A percentile compares a stretch with the other conserved stretches of the same genome.
These are phyloP conservation scores for Globisporangium viniferum DNA, from an alignment of 352 stramenopile species.

Conservation along the genomic window DNA sequence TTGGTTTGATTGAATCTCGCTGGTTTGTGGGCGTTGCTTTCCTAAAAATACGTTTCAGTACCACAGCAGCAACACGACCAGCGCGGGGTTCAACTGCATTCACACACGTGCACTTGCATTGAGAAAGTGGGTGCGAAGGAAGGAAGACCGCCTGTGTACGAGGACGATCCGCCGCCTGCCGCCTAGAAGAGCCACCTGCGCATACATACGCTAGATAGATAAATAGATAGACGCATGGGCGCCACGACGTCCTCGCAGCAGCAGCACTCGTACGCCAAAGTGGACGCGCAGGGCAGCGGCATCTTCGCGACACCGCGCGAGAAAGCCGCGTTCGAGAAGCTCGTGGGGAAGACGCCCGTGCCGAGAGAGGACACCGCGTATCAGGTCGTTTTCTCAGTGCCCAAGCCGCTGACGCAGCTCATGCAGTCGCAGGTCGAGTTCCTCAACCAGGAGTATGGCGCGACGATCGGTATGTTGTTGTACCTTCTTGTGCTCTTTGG, in stretches of 20 bases:
- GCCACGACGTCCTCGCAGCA: conserved; percentile 32
- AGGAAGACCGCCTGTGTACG: no score
- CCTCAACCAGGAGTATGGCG: conserved; percentile 61
- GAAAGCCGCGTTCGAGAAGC: conserved; percentile 67
- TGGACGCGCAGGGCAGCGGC: conserved; percentile 15
- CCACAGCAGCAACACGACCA: background rate
- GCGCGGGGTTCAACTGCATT: background rate
- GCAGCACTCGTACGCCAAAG: conserved; percentile 12
- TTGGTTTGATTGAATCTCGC: background rate
- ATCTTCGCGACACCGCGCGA: conserved; percentile 52
- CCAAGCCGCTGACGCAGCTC: conserved; percentile 45
- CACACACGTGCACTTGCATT: background rate
- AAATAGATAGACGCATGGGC: conserved; percentile 30
- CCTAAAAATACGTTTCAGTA: background rate
- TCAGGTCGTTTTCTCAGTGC: conserved; percentile 35
- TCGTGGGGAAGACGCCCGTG: conserved; percentile 50
- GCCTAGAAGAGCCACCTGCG: background rate
- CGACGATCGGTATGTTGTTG: conserved; percentile 44
- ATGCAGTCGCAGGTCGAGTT: conserved; percentile 55
- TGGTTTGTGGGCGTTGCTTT: background rate
- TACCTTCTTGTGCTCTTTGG: background rate
- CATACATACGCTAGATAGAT: background rate
- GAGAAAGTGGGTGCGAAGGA: background rate
- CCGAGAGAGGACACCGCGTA: conserved; percentile 55
- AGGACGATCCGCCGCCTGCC: background rate